Conservation (phyloP, 768 basidiomycete species). For the Leccinum fibrillosum region DNA sequence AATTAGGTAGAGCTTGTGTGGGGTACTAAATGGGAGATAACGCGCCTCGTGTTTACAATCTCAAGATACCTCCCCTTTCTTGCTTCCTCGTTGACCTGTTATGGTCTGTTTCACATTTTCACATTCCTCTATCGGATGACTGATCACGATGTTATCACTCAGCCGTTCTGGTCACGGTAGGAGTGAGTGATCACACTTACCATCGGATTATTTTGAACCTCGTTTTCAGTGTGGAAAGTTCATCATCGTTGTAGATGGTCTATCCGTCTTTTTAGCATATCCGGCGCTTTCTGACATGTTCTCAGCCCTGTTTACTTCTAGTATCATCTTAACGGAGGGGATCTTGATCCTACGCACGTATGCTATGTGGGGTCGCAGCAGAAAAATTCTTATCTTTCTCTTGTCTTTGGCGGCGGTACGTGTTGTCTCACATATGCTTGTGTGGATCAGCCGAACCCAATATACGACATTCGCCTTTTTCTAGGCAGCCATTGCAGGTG, state of each 20-base stretch:
- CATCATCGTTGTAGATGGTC: constrained; percentile 17
- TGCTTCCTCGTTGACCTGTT: constrained; percentile 15
- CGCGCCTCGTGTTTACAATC: constrained; percentile 25
- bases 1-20: constrained; percentile 22
- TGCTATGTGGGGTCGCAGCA: constrained; percentile 24
- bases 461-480: not conserved
- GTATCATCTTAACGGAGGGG: constrained; percentile 7
- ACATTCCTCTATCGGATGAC: not conserved
- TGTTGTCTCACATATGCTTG: not conserved
- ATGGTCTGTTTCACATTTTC: constrained; percentile 9
- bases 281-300: not conserved
- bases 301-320: constrained; percentile 12
- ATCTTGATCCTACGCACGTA: constrained; percentile 21
- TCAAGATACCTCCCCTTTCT: constrained; percentile 28
- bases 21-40: constrained; percentile 20
- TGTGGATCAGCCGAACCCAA: no score
- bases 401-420: constrained; percentile 17
- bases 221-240: constrained; percentile 21
- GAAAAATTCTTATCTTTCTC: constrained; percentile 13
- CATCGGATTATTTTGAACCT: not conserved
- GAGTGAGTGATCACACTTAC: constrained; percentile 1
- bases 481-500: constrained; percentile 17
- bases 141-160: not conserved
- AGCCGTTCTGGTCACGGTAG: constrained; percentile 7
- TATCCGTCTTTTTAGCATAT: not conserved